These are phyloP conservation scores for Paramecium pentaurelia DNA, from an alignment of 73 alveolate species.

Conservation along the genomic window DNA sequence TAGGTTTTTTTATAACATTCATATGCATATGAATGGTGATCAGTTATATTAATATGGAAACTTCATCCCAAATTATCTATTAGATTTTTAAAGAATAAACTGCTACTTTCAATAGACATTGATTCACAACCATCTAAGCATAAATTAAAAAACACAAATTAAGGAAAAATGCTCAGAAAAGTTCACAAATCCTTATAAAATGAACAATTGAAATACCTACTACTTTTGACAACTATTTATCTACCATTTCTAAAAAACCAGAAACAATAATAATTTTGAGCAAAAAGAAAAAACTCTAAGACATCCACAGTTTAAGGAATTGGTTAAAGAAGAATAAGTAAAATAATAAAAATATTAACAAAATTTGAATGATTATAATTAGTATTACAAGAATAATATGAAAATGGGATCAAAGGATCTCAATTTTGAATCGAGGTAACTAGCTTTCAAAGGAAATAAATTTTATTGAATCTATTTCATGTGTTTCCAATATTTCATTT, in stretches of 20 bases:
- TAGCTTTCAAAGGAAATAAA: background rate
- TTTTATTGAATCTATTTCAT: background rate
- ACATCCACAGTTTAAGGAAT: slow-evolving; percentile 26
- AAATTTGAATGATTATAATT: background rate
- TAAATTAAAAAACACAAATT: background rate
- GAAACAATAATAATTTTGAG: background rate
- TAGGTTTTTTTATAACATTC: background rate
- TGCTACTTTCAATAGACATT: background rate
- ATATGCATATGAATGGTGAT: background rate
- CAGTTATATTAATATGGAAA: background rate
- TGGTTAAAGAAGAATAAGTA: background rate
- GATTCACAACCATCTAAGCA: background rate
- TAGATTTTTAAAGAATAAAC: background rate
- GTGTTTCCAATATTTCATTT: background rate
- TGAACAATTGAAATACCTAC: background rate
- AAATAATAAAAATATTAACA: background rate
- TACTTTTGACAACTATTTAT: background rate
- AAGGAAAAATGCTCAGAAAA: background rate
- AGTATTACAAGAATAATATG: background rate
- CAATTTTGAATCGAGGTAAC: background rate
- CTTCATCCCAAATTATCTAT: background rate
- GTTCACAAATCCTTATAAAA: background rate
- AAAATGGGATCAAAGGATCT: background rate
- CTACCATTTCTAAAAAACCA: background rate
- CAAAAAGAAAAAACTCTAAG: background rate